Evolutionary conservation across 768 basidiomycete genomes (phyloP), one percentile per base, ranked within the genome.

Genomic region (Boletus edulis): DNA sequence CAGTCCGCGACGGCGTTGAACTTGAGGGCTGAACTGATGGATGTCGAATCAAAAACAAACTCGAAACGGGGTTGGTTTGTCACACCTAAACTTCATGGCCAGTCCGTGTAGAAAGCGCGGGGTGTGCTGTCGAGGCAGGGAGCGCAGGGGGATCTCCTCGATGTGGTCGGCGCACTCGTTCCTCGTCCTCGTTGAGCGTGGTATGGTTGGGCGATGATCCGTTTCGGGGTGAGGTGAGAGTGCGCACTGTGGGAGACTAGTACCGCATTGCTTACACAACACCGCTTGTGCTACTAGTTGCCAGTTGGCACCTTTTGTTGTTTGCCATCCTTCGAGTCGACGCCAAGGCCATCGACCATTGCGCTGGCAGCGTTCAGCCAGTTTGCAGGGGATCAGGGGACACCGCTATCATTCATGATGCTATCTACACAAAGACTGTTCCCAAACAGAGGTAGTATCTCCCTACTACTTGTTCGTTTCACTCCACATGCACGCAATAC

Each of bases 1-100:
- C 92, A 94, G 48, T 95, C 92, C 0, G 91, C 78, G 24, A 94
- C 88, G 3, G 91, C 89, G 62, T 95, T 95, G 73, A 94, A 94
- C 70, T 92, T 91, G 65, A 94, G 80, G 10, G 91, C 89, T 32
- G 89, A 89, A 63, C 89, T 91, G 29, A 14, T 32, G 29, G 2
- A 8, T 9, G 9, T 20, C 39, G 42, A 5, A 48, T 57, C 46
- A 42, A 27, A 22, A 29, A n/a, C 4, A 8, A 22, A 22, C 15
- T 56, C 12, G 24, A 34, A 17, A 22, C 18, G 12, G 6, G 8
- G 18, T 4, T 0, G 1, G 43, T 32, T 22, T 15, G 34, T 18
- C 51, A n/a, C n/a, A 73, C 71, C 71, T 73, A n/a, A 62, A 72
- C 52, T 73, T 73, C 71, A 73, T 72, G 11, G 67, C 63, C 3